Conservation (phyloP, 2,329 filamentous ascomycete genomes). For the Aotearoamyces nothofagi region DNA sequence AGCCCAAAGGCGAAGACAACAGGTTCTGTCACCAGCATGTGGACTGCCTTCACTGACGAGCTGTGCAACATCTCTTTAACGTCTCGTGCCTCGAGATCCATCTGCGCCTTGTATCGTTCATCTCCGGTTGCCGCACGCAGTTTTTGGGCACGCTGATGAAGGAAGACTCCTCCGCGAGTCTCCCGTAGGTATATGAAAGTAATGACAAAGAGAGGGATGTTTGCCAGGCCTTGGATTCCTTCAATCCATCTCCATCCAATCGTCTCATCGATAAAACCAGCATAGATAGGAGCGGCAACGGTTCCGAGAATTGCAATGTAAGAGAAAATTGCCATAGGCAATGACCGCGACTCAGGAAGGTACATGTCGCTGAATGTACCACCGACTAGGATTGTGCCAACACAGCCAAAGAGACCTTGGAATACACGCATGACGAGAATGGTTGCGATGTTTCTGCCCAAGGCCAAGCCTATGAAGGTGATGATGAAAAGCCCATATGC, state of each 20-base stretch:
- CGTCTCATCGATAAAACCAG: conserved; percentile 39
- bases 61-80: conserved; percentile 53
- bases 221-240: conserved; percentile 63
- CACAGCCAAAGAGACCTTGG: conserved; percentile 53
- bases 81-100: conserved; percentile 33
- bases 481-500: conserved; percentile 29
- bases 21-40: conserved; percentile 52
- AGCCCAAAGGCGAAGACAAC: conserved; percentile 74
- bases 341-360: conserved; percentile 60
- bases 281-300: conserved; percentile 51
- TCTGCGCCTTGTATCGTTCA: conserved; percentile 31
- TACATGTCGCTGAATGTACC: conserved; percentile 82
- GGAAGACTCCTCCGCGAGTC: conserved; percentile 63
- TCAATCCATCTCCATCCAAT: conserved; percentile 75
- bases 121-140: conserved; percentile 50
- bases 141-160: conserved; percentile 56
- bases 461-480: conserved; percentile 45
- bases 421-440: conserved; percentile 56
- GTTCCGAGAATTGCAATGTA: conserved; percentile 64
- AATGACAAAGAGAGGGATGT: conserved; percentile 43
- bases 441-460: conserved; percentile 53
- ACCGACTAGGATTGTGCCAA: conserved; percentile 64
- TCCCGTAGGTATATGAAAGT: conserved; percentile 64
- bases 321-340: conserved; percentile 76
- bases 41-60: conserved; percentile 63